phyloP scores from a whole-genome alignment of 2,329 filamentous ascomycete genomes.

The Clonostachys solani region DNA sequence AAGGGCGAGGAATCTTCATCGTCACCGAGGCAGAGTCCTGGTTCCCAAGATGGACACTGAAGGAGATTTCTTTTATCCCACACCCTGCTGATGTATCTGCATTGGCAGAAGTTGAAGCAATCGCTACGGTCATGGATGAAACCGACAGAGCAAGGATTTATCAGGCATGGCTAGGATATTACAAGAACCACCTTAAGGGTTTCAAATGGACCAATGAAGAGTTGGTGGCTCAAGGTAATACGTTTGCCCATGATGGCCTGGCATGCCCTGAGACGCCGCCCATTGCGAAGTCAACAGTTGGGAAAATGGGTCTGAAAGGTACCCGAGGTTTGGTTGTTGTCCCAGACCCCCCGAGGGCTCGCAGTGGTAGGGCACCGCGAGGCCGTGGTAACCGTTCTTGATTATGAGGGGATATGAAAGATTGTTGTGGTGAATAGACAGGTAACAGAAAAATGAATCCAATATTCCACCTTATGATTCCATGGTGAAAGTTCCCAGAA shows the following conservation, averaged over 20 bases:
- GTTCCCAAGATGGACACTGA: slow-evolving; percentile 57
- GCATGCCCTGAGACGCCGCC: slow-evolving; percentile 39
- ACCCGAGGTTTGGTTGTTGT: slow-evolving; percentile 41
- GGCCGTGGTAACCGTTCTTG: too few relatives aligned
- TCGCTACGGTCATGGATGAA: slow-evolving; percentile 37
- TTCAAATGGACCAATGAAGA: slow-evolving; percentile 34
- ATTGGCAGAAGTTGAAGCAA: slow-evolving; percentile 23
- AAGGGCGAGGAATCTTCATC: slow-evolving; percentile 89
- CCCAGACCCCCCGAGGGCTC: slow-evolving; percentile 30
- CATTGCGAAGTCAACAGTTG: slow-evolving; percentile 39
- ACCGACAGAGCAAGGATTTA: slow-evolving; percentile 43
- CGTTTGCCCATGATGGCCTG: slow-evolving; percentile 41
- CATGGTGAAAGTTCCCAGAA: too few relatives aligned
- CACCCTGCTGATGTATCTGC: slow-evolving; percentile 7
- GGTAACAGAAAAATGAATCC: too few relatives aligned
- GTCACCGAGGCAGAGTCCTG: slow-evolving; percentile 87
- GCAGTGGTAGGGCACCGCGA: slow-evolving; percentile 1
- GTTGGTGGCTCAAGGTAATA: slow-evolving; percentile 47
- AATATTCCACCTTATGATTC: too few relatives aligned
- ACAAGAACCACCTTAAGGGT: slow-evolving; percentile 43
- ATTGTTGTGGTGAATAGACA: too few relatives aligned
- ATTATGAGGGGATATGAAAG: too few relatives aligned
- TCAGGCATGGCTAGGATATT: slow-evolving; percentile 54
- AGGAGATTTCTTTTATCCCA: slow-evolving; percentile 46
- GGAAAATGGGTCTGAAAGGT: slow-evolving; percentile 55